Conservation (phyloP, 2,329 filamentous ascomycete genomes). For the Fusarium irregulare region DNA sequence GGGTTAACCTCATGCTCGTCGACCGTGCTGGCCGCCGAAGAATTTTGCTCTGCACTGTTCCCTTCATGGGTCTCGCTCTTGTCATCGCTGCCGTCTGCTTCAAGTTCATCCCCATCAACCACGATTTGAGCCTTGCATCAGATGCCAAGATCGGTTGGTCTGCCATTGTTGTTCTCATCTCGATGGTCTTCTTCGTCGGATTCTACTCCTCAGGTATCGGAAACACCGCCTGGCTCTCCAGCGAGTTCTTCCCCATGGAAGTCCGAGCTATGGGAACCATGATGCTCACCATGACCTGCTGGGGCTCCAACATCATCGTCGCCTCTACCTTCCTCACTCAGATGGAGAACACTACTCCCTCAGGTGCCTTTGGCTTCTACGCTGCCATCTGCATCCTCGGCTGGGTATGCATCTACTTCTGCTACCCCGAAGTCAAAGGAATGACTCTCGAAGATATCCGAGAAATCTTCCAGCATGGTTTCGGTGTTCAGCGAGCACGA, state of each 20-base stretch:
- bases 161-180: constrained; percentile 57
- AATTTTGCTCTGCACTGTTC: constrained; percentile 57
- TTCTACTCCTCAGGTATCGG: constrained; percentile 59
- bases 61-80: constrained; percentile 58
- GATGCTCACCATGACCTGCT: constrained; percentile 60
- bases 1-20: constrained; percentile 59
- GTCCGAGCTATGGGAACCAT: constrained; percentile 62
- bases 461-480: constrained; percentile 61
- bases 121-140: constrained; percentile 53
- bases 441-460: constrained; percentile 66
- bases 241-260: constrained; percentile 60
- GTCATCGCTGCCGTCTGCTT: constrained; percentile 58
- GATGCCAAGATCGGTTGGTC: constrained; percentile 47
- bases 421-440: constrained; percentile 65
- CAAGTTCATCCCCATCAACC: constrained; percentile 55
- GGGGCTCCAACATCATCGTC: constrained; percentile 62
- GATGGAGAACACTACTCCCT: constrained; percentile 62
- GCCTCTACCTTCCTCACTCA: constrained; percentile 60
- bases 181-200: constrained; percentile 42
- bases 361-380: constrained; percentile 64
- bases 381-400: constrained; percentile 61
- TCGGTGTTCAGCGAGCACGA: constrained; percentile 57
- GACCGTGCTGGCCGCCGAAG: constrained; percentile 59
- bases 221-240: constrained; percentile 60
- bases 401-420: constrained; percentile 57